These are phyloP conservation scores for Curvularia verruculosa DNA, from an alignment of 2,329 filamentous ascomycete species.

Conservation along the genomic window DNA sequence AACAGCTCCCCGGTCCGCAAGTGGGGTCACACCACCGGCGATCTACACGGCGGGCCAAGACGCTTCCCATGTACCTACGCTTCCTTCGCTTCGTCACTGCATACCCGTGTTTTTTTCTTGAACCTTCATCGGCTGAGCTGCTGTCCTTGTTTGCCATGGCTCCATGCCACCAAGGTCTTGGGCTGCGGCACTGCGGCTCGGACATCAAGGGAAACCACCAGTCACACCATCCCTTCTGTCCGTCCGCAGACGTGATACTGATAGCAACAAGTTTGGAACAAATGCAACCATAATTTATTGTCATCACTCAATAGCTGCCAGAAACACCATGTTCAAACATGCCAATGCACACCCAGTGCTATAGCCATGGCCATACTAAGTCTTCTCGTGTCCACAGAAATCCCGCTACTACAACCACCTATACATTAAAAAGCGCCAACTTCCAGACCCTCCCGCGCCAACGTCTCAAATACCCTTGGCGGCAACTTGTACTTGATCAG, in stretches of 20 bases:
- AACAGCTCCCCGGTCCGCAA: constrained; percentile 21
- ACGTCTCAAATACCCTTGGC: constrained; percentile 82
- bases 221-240: background rate
- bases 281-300: constrained; percentile 1
- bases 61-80: too few species aligned
- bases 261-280: too few species aligned
- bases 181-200: too few species aligned
- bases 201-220: too few species aligned
- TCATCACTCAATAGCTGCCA: constrained; percentile 5
- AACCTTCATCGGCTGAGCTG: too few species aligned
- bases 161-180: too few species aligned
- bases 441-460: constrained; percentile 73
- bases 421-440: constrained; percentile 37
- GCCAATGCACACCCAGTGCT: background rate
- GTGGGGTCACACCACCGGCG: constrained; percentile 26
- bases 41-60: constrained; percentile 7
- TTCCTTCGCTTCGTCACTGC: background rate
- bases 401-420: background rate
- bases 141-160: too few species aligned
- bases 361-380: background rate
- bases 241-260: background rate
- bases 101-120: too few species aligned
- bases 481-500: constrained; percentile 91
- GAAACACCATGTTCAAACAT: background rate
- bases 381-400: too few species aligned